phyloP scores from a whole-genome alignment of 2,329 filamentous ascomycete species.

The Fusarium mexicanum region DNA sequence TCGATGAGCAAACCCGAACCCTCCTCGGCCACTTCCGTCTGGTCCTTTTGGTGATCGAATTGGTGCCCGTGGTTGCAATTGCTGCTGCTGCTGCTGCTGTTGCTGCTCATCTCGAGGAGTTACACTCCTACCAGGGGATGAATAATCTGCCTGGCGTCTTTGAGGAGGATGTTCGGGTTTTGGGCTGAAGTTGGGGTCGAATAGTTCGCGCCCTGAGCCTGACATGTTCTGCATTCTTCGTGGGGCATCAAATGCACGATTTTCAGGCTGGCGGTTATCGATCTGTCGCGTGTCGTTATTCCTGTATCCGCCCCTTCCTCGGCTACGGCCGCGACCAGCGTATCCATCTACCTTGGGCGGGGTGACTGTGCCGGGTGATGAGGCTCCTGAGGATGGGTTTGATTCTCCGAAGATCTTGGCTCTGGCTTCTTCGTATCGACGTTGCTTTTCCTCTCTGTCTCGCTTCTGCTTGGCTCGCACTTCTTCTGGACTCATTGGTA shows the following conservation, averaged over 20 bases:
- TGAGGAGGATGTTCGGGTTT: slow-evolving; percentile 66
- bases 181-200: slow-evolving; percentile 76
- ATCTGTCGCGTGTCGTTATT: slow-evolving; percentile 46
- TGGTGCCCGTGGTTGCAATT: slow-evolving; percentile 64
- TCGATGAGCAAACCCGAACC: slow-evolving; percentile 78
- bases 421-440: slow-evolving; percentile 86
- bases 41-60: slow-evolving; percentile 81
- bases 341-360: slow-evolving; percentile 60
- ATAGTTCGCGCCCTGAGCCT: slow-evolving; percentile 69
- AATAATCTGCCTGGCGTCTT: slow-evolving; percentile 54
- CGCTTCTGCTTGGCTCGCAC: slow-evolving; percentile 79
- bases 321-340: slow-evolving; percentile 56
- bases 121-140: slow-evolving; percentile 46
- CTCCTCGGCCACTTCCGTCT: slow-evolving; percentile 78
- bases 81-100: slow-evolving; percentile 44
- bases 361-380: slow-evolving; percentile 68
- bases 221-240: slow-evolving; percentile 42
- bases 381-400: slow-evolving; percentile 64
- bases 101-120: slow-evolving; percentile 67
- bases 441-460: slow-evolving; percentile 89
- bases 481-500: slow-evolving; percentile 77
- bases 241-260: slow-evolving; percentile 44
- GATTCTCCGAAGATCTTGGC: slow-evolving; percentile 84
- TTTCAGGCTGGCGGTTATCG: slow-evolving; percentile 46
- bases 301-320: slow-evolving; percentile 53